Base-by-base conservation (phyloP, 345 rosid species). In the Populus nigra region DNA sequence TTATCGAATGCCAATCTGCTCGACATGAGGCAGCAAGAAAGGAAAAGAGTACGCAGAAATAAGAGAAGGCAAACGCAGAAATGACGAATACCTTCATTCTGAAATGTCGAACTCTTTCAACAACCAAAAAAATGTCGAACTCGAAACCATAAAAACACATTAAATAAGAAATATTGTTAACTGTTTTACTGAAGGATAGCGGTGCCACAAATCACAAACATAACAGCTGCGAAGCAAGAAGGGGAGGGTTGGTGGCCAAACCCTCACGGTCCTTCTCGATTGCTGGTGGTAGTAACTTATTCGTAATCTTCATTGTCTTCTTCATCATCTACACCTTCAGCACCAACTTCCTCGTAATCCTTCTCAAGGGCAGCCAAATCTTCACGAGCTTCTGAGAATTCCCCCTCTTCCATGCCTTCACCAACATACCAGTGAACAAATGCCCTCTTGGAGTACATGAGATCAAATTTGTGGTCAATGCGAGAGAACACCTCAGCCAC, bases 321-420 rank as follows among this genome's bases (percentile, higher is more conserved):
- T 53, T 83, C 86, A 33, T 71, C 86, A 1, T 80, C 83, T 39
- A 65, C 81, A 31, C 76, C 81, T 70, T 83, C 86, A 8, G 83
- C 86, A 65, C 76, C 83, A 65, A 80, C 83, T 79, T 83, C 86
- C 75, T 79, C 86, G 8, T 79, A 77, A 71, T 80, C 83, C 61
- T 80, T 80, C 81, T 70, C 83, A 31, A 74, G 86, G 57, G 83
- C 85, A 31, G 85, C 85, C 12, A 82, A 76, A 82, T 82, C 85
- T 53, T 82, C 85, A 31, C 85, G 85, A 8, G 85, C 85, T 57
- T 82, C 85, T 17, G 85, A 83, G 77, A 83, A 83, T 39, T 83
- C 85, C 36, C 85, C 85, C 61, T 83, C 85, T 79, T 83, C 85
- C 85, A 83, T 83, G 77, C 85, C 85, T 76, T 83, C 85, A 57